phyloP scores from a whole-genome alignment of 495 filamentous ascomycete species.

The Penicillium longicatenatum region DNA sequence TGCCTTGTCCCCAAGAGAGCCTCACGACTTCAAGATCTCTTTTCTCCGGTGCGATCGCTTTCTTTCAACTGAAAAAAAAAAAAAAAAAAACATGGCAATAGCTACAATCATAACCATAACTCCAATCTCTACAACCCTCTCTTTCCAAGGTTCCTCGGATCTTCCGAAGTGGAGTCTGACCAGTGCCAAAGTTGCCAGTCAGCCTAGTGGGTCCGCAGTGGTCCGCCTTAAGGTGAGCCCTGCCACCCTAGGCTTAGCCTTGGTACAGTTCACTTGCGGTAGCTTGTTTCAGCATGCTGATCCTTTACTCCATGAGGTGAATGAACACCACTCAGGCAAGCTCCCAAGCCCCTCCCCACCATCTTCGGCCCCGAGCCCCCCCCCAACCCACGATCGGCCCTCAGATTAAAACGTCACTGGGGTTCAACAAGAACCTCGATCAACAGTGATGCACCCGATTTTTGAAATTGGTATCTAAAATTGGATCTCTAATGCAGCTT shows the following conservation, averaged over 20 bases:
- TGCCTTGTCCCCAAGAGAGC: background rate
- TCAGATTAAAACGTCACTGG: conserved; percentile 10
- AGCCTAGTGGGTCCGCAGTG: conserved; percentile 21
- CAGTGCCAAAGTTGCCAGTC: conserved; percentile 11
- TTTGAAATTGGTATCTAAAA: conserved; percentile 5
- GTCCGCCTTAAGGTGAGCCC: conserved; percentile 18
- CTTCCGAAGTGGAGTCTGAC: conserved; percentile 1
- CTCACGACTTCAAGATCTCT: background rate
- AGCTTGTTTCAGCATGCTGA: conserved; percentile 27
- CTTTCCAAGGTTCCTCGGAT: background rate
- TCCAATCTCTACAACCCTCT: background rate
- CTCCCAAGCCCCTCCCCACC: background rate
- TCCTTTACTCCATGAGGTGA: conserved; percentile 20
- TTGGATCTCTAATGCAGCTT: background rate
- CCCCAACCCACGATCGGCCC: conserved; percentile 4
- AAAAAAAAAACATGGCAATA: background rate
- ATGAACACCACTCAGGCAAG: conserved; percentile 8
- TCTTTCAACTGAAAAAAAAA: background rate
- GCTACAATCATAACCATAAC: no score
- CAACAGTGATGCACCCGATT: background rate
- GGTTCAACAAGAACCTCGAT: conserved; percentile 6
- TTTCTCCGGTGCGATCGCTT: no score
- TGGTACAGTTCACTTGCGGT: conserved; percentile 14
- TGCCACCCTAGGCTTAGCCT: conserved; percentile 15
- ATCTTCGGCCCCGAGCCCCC: conserved; percentile 8